Conservation (phyloP, 1,284 basidiomycete genomes). For the Schizophyllum amplum region DNA sequence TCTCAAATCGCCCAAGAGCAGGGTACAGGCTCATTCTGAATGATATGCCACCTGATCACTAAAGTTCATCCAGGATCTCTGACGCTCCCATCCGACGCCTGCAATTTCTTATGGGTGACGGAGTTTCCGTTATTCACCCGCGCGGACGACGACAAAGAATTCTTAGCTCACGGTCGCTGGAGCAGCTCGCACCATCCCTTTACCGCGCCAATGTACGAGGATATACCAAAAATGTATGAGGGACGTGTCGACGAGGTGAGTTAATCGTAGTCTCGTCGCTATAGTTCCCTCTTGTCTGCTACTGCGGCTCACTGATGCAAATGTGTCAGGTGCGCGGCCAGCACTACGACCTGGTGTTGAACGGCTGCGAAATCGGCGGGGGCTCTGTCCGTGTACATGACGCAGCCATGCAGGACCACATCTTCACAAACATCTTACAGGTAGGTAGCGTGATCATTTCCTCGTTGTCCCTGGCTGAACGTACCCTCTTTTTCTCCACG, state of each 20-base stretch:
- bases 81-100: conserved; percentile 38
- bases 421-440: conserved; percentile 74
- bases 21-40: conserved; percentile 34
- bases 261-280: conserved; percentile 8
- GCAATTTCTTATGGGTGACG: conserved; percentile 92
- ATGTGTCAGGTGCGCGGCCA: conserved; percentile 73
- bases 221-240: conserved; percentile 65
- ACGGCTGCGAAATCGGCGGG: conserved; percentile 91
- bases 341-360: conserved; percentile 96
- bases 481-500: background rate
- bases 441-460: conserved; percentile 31
- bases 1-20: conserved; percentile 53
- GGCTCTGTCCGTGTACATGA: conserved; percentile 93
- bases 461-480: conserved; percentile 5
- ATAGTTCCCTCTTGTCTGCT: conserved; percentile 4
- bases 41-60: conserved; percentile 6
- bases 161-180: conserved; percentile 80
- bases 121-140: conserved; percentile 93
- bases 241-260: conserved; percentile 61
- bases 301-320: conserved; percentile 1
- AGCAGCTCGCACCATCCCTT: conserved; percentile 92
- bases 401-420: conserved; percentile 74
- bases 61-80: conserved; percentile 38
- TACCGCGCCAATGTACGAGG: conserved; percentile 90
- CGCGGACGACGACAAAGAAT: conserved; percentile 83